Base-by-base conservation (phyloP, 139 green algal species). In the Microglena sp. region DNA sequence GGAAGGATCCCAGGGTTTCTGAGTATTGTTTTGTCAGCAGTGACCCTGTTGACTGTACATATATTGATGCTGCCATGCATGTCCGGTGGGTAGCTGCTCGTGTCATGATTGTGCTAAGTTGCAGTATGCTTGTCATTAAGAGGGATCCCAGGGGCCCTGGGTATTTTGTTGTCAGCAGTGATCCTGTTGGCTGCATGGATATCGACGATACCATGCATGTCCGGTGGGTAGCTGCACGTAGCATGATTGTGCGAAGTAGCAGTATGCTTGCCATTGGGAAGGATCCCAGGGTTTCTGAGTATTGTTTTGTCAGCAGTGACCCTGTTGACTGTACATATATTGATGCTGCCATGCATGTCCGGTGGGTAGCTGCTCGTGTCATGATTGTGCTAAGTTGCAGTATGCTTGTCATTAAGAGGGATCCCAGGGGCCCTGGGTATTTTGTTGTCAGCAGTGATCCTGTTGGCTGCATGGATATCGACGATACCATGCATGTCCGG, bases 131-230 rank as follows among this genome's bases (percentile, higher is more conserved):
- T 8, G 33, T 55, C 1, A 6, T 22, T 0, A 69, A 75, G 28
- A 53, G 75, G 1, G 70, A 86, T 58, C 61, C 83, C 40, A 80
- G 67, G 1, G 61, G 65, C 0, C 50, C 55, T 3, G 71, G 81
- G 8, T 81, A 80, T 55, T 77, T 67, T 45, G 64, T 81, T 24
- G 15, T 4, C 54, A 44, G 36, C 60, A 77, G 78, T 27, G 76
- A 82, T 57, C 76, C 76, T 57, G 55, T 72, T 50, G 77, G 77
- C 26, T 87, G 80, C 64, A 82, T 69, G 46, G 80, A 87, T 58
- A 74, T 87, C 15, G 80, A 87, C 57, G 80, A 87, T 63, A 75
- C 80, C 5, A 67, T 87, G 53, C 75, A 77, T 40, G 74, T 80
- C 30, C 65, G 74, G 45, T 36, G 55, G 36, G 72, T 84, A 15